Conservation (phyloP, 2,329 filamentous ascomycete genomes). For the Raffaelea albimanens region DNA sequence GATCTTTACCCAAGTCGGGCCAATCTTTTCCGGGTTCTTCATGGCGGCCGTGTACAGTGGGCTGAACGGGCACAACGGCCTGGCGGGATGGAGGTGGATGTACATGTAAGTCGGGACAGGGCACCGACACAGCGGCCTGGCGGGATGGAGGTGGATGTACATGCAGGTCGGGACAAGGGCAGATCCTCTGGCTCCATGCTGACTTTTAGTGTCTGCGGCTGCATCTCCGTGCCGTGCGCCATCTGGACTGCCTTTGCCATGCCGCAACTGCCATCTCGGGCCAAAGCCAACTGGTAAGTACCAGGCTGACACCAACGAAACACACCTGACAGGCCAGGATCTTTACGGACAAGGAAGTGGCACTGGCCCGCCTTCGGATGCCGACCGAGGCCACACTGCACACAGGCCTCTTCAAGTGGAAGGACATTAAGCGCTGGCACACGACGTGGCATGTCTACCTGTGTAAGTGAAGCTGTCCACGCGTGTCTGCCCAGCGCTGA, state of each 20-base stretch:
- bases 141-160: slow-evolving; percentile 20
- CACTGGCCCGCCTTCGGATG: slow-evolving; percentile 16
- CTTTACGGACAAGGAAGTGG: slow-evolving; percentile 15
- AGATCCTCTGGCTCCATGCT: background rate
- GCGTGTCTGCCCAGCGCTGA: too few relatives aligned
- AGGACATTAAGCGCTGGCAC: slow-evolving; percentile 20
- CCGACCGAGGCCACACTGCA: slow-evolving; percentile 15
- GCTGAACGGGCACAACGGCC: slow-evolving; percentile 13
- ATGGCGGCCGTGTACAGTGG: slow-evolving; percentile 20
- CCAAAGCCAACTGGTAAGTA: slow-evolving; percentile 17
- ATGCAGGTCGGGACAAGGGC: slow-evolving; percentile 11
- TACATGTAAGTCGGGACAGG: slow-evolving; percentile 14
- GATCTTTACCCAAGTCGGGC: slow-evolving; percentile 17
- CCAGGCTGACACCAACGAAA: background rate
- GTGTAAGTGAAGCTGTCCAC: too few relatives aligned
- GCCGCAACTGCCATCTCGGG: slow-evolving; percentile 17
- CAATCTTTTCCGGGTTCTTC: slow-evolving; percentile 18
- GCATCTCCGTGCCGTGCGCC: slow-evolving; percentile 17
- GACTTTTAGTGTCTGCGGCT: slow-evolving; percentile 14
- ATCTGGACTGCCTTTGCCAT: slow-evolving; percentile 18
- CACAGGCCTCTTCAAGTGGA: slow-evolving; percentile 20
- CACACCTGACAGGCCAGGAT: slow-evolving; percentile 9
- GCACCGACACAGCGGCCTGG: slow-evolving; percentile 10
- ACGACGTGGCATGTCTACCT: slow-evolving; percentile 20
- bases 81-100: slow-evolving; percentile 19